These are phyloP conservation scores for Geoglossum cookeanum DNA, from an alignment of 2,329 filamentous ascomycete species.

Conservation along the genomic window DNA sequence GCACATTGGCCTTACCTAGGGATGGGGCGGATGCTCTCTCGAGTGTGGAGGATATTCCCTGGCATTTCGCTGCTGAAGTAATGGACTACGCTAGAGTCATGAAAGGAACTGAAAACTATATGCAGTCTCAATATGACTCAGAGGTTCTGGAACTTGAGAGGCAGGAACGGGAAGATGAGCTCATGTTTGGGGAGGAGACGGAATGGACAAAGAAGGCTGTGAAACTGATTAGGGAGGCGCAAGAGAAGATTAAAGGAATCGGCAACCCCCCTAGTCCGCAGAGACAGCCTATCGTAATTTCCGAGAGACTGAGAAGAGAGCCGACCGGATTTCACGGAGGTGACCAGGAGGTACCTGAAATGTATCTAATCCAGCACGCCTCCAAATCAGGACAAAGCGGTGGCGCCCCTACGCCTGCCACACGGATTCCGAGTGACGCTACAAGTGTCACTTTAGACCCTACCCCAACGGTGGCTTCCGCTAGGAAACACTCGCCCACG, in stretches of 20 bases:
- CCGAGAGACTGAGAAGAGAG: background rate
- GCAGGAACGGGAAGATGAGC: slow-evolving; percentile 75
- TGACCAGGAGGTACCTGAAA: slow-evolving; percentile 24
- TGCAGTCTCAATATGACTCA: slow-evolving; percentile 58
- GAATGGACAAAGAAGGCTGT: slow-evolving; percentile 83
- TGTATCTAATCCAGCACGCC: slow-evolving; percentile 31
- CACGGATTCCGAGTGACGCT: background rate
- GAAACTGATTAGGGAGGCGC: slow-evolving; percentile 50
- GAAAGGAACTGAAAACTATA: slow-evolving; percentile 82
- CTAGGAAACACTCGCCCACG: background rate
- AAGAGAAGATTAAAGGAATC: slow-evolving; percentile 52
- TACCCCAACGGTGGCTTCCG: background rate
- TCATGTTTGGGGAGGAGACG: slow-evolving; percentile 81
- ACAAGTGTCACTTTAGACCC: background rate
- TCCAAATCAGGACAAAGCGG: slow-evolving; percentile 23
- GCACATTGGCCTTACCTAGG: slow-evolving; percentile 70
- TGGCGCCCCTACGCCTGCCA: background rate
- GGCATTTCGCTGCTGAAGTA: slow-evolving; percentile 87
- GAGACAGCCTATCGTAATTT: slow-evolving; percentile 9
- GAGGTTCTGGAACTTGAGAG: slow-evolving; percentile 56
- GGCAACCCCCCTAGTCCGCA: slow-evolving; percentile 40
- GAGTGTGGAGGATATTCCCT: slow-evolving; percentile 62
- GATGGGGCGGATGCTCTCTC: slow-evolving; percentile 56
- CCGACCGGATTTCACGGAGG: background rate
- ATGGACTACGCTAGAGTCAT: slow-evolving; percentile 90